These are phyloP conservation scores for Panicum hallii DNA, from an alignment of 202 grass and related monocot genomes.

Conservation along the genomic window DNA sequence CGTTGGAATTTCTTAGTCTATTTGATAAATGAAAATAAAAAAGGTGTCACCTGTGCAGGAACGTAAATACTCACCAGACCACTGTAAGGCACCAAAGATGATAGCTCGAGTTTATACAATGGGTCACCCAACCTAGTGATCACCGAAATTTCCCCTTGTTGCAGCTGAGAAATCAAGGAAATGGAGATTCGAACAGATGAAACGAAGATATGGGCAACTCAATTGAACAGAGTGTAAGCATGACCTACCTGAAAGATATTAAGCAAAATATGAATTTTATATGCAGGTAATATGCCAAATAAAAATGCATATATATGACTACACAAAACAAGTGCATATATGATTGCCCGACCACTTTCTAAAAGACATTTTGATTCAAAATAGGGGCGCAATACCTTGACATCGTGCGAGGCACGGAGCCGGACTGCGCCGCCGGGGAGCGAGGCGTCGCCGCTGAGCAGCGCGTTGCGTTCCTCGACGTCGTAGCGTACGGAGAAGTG, in stretches of 20 bases:
- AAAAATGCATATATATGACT: background rate
- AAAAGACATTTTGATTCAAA: background rate
- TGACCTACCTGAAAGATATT: background rate
- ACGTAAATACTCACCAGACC: constrained; percentile 63
- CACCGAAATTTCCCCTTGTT: constrained; percentile 74
- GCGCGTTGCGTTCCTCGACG: constrained; percentile 69
- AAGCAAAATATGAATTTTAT: background rate
- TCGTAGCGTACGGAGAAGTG: constrained; percentile 79
- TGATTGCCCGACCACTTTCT: background rate
- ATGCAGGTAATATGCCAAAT: background rate
- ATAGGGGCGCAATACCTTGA: constrained; percentile 58
- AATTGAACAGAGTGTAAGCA: constrained; percentile 6
- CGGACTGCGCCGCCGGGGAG: constrained; percentile 60
- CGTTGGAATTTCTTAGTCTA: background rate
- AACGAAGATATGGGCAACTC: background rate
- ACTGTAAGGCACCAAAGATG: constrained; percentile 75
- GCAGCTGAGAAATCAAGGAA: constrained; percentile 66
- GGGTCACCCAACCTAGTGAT: constrained; percentile 81
- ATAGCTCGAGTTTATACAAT: constrained; percentile 85
- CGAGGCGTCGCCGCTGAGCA: constrained; percentile 64
- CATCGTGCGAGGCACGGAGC: constrained; percentile 75
- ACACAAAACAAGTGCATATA: background rate
- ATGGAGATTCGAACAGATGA: background rate
- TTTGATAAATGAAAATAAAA: constrained; percentile 3
- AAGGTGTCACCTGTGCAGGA: background rate